Percentiles rank a stretch among this genome's conserved stretches.
Conservation (phyloP, 352 stramenopile genomes). For the Pythium plurisporium region DNA sequence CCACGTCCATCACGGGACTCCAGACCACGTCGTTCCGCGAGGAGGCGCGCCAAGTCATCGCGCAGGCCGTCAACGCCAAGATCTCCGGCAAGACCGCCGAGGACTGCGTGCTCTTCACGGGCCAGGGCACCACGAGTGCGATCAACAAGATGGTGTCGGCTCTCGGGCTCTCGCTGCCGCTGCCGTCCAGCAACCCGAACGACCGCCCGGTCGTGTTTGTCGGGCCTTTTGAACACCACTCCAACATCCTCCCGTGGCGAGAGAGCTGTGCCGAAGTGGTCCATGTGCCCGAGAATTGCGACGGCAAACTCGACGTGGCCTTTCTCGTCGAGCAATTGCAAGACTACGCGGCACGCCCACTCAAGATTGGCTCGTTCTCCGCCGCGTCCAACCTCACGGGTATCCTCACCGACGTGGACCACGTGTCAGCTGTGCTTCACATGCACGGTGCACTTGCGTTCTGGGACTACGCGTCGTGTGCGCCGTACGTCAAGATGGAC, state of each 20-base stretch:
- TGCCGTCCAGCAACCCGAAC: constrained; percentile 25
- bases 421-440: constrained; percentile 82
- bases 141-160: constrained; percentile 62
- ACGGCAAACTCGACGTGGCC: constrained; percentile 40
- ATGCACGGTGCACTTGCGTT: constrained; percentile 84
- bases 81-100: constrained; percentile 70
- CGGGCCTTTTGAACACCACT: constrained; percentile 94
- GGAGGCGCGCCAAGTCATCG: constrained; percentile 90
- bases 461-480: constrained; percentile 93
- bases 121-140: constrained; percentile 69
- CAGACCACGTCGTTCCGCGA: constrained; percentile 88
- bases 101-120: constrained; percentile 94
- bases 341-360: constrained; percentile 29
- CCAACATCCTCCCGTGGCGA: constrained; percentile 93
- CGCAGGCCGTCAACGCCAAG: constrained; percentile 73
- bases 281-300: constrained; percentile 35
- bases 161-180: constrained; percentile 32
- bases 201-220: constrained; percentile 78
- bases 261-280: constrained; percentile 79
- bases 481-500: constrained; percentile 87
- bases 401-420: constrained; percentile 78
- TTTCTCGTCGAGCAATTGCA: constrained; percentile 46
- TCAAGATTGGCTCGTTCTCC: constrained; percentile 81
- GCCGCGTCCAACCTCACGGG: constrained; percentile 93
- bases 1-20: constrained; percentile 45